Evolutionary conservation across 768 basidiomycete genomes (phyloP).

Genomic region (Lactifluus subvellereus): DNA sequence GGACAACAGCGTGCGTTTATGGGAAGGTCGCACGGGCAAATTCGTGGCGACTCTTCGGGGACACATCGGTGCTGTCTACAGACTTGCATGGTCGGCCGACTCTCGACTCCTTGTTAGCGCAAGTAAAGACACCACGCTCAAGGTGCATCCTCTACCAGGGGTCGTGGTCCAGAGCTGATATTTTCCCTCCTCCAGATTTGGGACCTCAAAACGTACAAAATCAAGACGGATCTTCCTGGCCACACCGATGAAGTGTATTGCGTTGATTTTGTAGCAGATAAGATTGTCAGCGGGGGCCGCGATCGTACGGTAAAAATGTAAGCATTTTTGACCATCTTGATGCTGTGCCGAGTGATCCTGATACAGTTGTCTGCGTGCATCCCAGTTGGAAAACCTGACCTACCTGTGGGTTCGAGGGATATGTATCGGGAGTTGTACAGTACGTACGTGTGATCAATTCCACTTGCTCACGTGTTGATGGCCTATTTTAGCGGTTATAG

Average conservation of each 20-base stretch:
- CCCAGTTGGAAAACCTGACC: conserved; percentile 23
- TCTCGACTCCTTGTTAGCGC: conserved; percentile 88
- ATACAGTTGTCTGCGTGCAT: neutral
- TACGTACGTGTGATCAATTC: neutral
- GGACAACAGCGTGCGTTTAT: conserved; percentile 86
- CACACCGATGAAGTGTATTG: conserved; percentile 99
- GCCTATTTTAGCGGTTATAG: neutral
- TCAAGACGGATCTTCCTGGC: conserved; percentile 89
- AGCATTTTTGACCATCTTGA: conserved; percentile 28
- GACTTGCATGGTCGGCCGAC: conserved; percentile 94
- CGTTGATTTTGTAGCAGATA: conserved; percentile 98
- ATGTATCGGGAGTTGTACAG: no score
- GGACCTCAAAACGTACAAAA: conserved; percentile 95
- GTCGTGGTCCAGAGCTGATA: neutral
- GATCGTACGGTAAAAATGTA: conserved; percentile 93
- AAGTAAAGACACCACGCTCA: conserved; percentile 93
- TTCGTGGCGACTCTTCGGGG: conserved; percentile 89
- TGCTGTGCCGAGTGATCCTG: neutral
- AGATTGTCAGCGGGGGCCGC: conserved; percentile 95
- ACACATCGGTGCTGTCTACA: conserved; percentile 91
- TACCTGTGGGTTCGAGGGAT: neutral
- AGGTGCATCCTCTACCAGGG: conserved; percentile 46
- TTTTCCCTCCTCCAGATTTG: conserved; percentile 61
- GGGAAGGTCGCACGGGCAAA: conserved; percentile 82
- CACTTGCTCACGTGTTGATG: neutral